These are phyloP conservation scores for Rhizopus microsporus DNA, from an alignment of 371 early-diverging fungal genomes.

Conservation along the genomic window DNA sequence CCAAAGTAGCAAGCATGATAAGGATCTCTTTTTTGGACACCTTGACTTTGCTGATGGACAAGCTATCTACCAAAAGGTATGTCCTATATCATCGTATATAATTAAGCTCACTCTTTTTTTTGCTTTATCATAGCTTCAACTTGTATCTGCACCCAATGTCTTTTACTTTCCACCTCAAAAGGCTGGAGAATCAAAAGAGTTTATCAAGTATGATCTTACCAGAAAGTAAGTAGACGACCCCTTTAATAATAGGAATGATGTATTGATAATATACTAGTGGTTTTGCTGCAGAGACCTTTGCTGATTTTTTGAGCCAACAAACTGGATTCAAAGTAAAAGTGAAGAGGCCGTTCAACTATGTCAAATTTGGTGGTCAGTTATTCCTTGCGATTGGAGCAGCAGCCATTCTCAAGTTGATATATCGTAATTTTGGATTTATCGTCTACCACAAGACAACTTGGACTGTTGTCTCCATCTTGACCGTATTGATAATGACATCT, in stretches of 20 bases:
- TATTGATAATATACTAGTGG: constrained; percentile 48
- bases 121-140: constrained; percentile 41
- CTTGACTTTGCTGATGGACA: constrained; percentile 76
- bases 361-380: constrained; percentile 41
- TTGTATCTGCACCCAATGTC: constrained; percentile 72
- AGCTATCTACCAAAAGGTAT: constrained; percentile 74
- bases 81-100: neutral
- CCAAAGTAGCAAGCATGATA: constrained; percentile 49
- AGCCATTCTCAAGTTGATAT: constrained; percentile 42
- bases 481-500: constrained; percentile 74
- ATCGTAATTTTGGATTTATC: constrained; percentile 51
- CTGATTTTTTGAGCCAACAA: constrained; percentile 55
- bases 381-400: constrained; percentile 43
- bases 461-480: constrained; percentile 55
- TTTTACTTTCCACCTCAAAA: constrained; percentile 75
- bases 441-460: constrained; percentile 62
- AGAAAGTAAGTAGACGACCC: constrained; percentile 2
- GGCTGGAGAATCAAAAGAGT: constrained; percentile 45
- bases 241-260: neutral
- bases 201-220: constrained; percentile 45
- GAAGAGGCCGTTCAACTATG: constrained; percentile 49
- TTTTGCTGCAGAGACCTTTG: constrained; percentile 67
- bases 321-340: constrained; percentile 46
- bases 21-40: constrained; percentile 65
- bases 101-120: neutral